Evolutionary conservation across 148 eudicot species (phyloP).

Genomic region (Beta vulgaris): DNA sequence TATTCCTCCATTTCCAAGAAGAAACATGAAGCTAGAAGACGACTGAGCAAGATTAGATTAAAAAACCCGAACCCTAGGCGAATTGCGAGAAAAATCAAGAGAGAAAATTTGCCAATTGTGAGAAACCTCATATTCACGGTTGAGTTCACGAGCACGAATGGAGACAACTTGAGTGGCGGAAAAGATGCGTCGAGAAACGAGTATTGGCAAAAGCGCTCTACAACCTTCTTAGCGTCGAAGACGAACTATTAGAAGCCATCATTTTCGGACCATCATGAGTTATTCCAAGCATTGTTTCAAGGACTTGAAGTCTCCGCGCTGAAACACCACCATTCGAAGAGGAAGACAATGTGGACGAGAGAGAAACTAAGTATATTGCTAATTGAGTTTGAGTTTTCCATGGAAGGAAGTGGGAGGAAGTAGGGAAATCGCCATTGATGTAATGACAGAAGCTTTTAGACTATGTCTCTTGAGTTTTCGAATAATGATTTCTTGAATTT

Average conservation of each 20-base stretch:
- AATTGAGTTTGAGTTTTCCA: conserved; percentile 32
- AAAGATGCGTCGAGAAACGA: conserved; percentile 52
- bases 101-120: conserved; percentile 61
- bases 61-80: conserved; percentile 60
- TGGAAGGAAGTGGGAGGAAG: conserved; percentile 32
- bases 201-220: conserved; percentile 68
- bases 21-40: too few species aligned
- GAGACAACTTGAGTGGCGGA: conserved; percentile 52
- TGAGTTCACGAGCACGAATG: conserved; percentile 64
- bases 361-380: conserved; percentile 23
- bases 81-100: conserved; percentile 65
- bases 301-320: conserved; percentile 67
- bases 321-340: conserved; percentile 38
- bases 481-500: too few species aligned
- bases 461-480: neutral
- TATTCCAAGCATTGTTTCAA: conserved; percentile 57
- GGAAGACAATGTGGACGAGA: neutral
- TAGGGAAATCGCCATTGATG: conserved; percentile 15
- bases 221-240: conserved; percentile 71
- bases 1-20: too few species aligned
- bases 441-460: neutral
- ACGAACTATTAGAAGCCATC: conserved; percentile 71
- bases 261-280: conserved; percentile 70
- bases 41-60: too few species aligned
- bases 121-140: conserved; percentile 63